Evolutionary conservation across 2,329 filamentous ascomycete species (phyloP).

Genomic region (Didymella sp.): DNA sequence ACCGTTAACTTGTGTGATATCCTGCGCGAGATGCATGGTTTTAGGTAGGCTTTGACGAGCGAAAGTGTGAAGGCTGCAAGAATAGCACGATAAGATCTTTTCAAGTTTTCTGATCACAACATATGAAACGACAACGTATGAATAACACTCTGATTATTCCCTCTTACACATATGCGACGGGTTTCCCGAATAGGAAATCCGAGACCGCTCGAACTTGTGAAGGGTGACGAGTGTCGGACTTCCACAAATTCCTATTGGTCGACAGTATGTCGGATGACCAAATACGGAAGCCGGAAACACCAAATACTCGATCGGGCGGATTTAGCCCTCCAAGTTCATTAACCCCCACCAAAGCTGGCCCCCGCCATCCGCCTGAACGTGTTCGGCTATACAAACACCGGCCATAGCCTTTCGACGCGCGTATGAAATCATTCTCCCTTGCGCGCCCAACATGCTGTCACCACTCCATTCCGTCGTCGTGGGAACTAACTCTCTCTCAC

Average conservation of each 20-base stretch:
- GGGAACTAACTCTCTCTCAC: neutral
- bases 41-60: neutral
- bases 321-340: neutral
- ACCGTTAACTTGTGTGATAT: slow-evolving; percentile 19
- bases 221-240: slow-evolving; percentile 1
- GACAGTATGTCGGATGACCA: neutral
- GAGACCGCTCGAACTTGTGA: neutral
- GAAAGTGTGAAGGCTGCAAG: neutral
- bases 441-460: slow-evolving; percentile 1
- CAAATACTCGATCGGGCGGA: neutral
- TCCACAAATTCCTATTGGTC: slow-evolving; percentile 10
- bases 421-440: neutral
- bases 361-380: slow-evolving; percentile 1
- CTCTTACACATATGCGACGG: slow-evolving; percentile 1
- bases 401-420: neutral
- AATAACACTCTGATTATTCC: neutral
- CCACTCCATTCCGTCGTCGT: neutral
- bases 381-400: slow-evolving; percentile 15
- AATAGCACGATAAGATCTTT: slow-evolving; percentile 6
- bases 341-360: slow-evolving; percentile 2
- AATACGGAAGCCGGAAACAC: slow-evolving; percentile 10
- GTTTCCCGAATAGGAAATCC: slow-evolving; percentile 9
- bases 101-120: slow-evolving; percentile 1
- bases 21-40: slow-evolving; percentile 29
- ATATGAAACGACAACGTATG: neutral